These are phyloP conservation scores for Apiosordaria backusii DNA, from an alignment of 495 filamentous ascomycete species.

Conservation along the genomic window DNA sequence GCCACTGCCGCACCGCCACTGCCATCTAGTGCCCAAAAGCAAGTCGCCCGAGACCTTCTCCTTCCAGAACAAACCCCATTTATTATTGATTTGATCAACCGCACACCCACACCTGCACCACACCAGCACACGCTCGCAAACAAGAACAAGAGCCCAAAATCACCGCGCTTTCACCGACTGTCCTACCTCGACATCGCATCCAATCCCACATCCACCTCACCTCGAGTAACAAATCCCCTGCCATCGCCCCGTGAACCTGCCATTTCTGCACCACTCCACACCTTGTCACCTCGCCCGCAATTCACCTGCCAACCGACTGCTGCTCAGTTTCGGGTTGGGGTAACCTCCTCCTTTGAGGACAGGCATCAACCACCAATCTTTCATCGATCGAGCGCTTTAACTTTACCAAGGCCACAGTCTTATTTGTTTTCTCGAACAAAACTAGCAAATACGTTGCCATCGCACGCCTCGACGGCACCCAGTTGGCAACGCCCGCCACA, in stretches of 20 bases:
- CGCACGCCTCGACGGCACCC: background rate
- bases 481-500: background rate
- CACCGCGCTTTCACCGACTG: background rate
- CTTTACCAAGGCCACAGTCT: background rate
- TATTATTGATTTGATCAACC: slow-evolving; percentile 2
- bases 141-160: slow-evolving; percentile 1
- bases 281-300: background rate
- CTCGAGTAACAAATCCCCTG: background rate
- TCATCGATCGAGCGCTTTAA: background rate
- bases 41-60: background rate
- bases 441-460: background rate
- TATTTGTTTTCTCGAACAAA: background rate
- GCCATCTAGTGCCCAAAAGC: background rate
- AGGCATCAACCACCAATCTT: background rate
- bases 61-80: slow-evolving; percentile 3
- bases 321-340: background rate
- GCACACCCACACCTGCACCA: background rate
- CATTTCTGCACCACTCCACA: background rate
- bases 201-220: background rate
- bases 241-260: background rate
- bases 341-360: background rate
- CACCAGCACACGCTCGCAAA: background rate
- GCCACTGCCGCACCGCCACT: background rate
- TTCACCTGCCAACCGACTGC: background rate
- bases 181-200: background rate